Percentiles rank a stretch among this genome's conserved stretches.
Conservation (phyloP, 257 asterid species). For the Thymus mandschuricus region DNA sequence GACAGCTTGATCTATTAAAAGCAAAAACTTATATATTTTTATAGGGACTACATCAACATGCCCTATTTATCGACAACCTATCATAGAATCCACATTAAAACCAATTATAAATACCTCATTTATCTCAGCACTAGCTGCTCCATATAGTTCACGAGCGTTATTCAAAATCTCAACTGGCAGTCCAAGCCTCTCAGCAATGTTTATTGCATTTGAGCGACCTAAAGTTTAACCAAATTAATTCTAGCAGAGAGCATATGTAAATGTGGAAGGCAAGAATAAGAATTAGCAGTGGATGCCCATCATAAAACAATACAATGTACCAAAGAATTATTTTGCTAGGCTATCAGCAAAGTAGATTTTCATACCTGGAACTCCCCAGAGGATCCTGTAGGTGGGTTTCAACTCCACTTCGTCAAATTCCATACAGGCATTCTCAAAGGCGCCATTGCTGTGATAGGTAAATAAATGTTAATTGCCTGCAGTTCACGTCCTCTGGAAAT, state of each 20-base stretch:
- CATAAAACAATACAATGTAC: background rate
- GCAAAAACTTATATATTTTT: constrained; percentile 20
- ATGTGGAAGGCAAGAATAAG: constrained; percentile 23
- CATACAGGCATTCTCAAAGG: constrained; percentile 97
- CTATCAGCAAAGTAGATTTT: constrained; percentile 19
- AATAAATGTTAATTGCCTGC: constrained; percentile 35
- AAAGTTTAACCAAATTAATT: constrained; percentile 31
- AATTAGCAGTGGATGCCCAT: constrained; percentile 9
- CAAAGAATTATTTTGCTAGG: constrained; percentile 12
- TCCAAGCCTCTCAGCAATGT: constrained; percentile 91
- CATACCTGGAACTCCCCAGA: constrained; percentile 98
- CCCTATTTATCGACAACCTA: constrained; percentile 21
- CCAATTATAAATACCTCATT: constrained; percentile 67
- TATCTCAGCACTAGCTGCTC: constrained; percentile 93
- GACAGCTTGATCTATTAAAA: constrained; percentile 25
- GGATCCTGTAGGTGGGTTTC: constrained; percentile 93
- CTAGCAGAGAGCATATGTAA: constrained; percentile 26
- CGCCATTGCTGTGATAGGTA: constrained; percentile 65
- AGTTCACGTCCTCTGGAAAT: constrained; percentile 23
- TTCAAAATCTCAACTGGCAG: constrained; percentile 67
- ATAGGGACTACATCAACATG: constrained; percentile 17
- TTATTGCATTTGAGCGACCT: constrained; percentile 98
- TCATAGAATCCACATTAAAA: constrained; percentile 23
- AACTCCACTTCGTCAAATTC: constrained; percentile 92
- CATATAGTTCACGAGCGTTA: constrained; percentile 83